phyloP scores from a whole-genome alignment of 1,139 yeast genomes.

The Yamadazyma friedrichii region DNA sequence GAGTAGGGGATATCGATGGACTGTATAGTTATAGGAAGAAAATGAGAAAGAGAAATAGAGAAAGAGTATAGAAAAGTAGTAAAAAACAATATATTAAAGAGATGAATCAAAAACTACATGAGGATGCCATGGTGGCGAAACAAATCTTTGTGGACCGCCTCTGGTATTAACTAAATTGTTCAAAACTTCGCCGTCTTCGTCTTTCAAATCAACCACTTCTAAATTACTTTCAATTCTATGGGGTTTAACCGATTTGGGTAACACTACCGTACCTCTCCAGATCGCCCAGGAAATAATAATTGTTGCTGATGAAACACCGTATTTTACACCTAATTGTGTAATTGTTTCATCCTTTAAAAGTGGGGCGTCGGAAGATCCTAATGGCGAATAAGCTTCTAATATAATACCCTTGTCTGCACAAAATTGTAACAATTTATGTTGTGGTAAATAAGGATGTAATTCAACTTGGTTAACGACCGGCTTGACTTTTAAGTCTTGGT shows the following conservation, averaged over 20 bases:
- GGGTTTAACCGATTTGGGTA: conserved; percentile 71
- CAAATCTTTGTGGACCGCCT: conserved; percentile 51
- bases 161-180: conserved; percentile 39
- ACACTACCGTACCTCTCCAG: conserved; percentile 64
- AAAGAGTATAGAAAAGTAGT: not conserved
- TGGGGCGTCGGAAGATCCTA: conserved; percentile 71
- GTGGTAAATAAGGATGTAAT: conserved; percentile 74
- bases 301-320: conserved; percentile 57
- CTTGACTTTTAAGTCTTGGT: conserved; percentile 45
- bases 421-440: conserved; percentile 57
- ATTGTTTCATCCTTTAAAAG: conserved; percentile 52
- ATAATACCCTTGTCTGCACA: conserved; percentile 54
- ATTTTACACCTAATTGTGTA: conserved; percentile 51
- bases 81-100: conserved; percentile 5
- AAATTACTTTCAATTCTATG: conserved; percentile 61
- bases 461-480: conserved; percentile 80
- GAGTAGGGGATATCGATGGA: too few relatives aligned
- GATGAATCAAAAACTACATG: conserved; percentile 19
- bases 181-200: conserved; percentile 54
- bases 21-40: not conserved
- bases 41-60: not conserved
- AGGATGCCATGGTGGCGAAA: conserved; percentile 39
- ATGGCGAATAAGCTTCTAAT: conserved; percentile 77
- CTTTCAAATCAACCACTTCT: conserved; percentile 46
- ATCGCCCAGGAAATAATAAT: conserved; percentile 72